These are phyloP conservation scores for Verticillium klebahnii DNA, from an alignment of 2,329 filamentous ascomycete genomes.

Conservation along the genomic window DNA sequence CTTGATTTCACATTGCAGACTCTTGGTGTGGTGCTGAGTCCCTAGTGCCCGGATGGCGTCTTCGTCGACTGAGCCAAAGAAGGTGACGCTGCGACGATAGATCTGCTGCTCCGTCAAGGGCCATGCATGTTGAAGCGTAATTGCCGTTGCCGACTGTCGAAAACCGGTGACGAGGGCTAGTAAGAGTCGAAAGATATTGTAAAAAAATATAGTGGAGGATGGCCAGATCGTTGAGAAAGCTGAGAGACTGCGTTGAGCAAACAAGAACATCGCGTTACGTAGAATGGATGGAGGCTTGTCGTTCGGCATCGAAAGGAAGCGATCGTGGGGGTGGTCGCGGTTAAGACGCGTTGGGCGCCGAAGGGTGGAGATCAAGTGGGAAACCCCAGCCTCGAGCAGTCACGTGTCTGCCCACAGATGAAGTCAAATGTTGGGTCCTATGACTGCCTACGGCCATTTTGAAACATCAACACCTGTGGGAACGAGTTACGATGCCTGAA, in stretches of 20 bases:
- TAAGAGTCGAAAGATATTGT: background rate
- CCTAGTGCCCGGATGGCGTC: slow-evolving; percentile 9
- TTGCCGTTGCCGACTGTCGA: background rate
- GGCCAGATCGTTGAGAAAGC: background rate
- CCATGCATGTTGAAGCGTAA: background rate
- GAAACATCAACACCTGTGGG: no score
- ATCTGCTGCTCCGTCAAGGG: background rate
- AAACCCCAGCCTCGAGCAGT: no score
- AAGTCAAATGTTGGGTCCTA: no score
- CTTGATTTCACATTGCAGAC: slow-evolving; percentile 5
- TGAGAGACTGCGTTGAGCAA: background rate
- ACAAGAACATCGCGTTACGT: background rate
- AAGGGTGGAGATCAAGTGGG: no score
- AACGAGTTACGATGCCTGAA: no score
- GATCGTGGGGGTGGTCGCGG: background rate
- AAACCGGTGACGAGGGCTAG: background rate
- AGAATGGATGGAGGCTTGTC: no score
- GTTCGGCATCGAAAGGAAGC: background rate
- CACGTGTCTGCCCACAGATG: no score
- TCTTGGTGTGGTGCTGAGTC: slow-evolving; percentile 6
- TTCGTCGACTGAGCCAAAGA: slow-evolving; percentile 9
- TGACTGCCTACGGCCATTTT: no score
- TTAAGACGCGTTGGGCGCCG: no score
- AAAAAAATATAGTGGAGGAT: background rate
- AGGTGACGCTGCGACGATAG: slow-evolving; percentile 1